A percentile compares a stretch with the other conserved stretches of the same genome.
These are phyloP conservation scores for Ciborinia camelliae DNA, from an alignment of 2,329 filamentous ascomycete species.

Conservation along the genomic window DNA sequence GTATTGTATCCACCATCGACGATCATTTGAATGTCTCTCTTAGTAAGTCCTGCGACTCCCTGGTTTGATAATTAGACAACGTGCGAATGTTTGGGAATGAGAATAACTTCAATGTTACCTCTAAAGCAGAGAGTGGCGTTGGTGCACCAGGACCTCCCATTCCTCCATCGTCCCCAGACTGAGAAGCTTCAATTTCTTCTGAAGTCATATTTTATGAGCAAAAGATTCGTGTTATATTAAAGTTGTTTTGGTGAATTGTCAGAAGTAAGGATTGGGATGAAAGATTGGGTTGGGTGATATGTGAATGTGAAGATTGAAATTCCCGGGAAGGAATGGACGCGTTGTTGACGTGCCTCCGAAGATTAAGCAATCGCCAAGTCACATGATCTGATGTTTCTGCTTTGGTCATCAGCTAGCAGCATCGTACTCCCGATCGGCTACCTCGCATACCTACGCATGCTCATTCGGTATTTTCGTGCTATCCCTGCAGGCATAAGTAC, in stretches of 20 bases:
- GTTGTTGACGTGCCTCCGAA: slow-evolving; percentile 16
- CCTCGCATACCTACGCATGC: too few relatives aligned
- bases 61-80: slow-evolving; percentile 40
- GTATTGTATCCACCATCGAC: slow-evolving; percentile 92
- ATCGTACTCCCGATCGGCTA: too few relatives aligned
- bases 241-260: neutral
- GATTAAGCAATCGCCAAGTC: slow-evolving; percentile 16
- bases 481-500: too few relatives aligned
- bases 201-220: slow-evolving; percentile 30
- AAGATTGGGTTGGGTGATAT: neutral
- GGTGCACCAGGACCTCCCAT: slow-evolving; percentile 87
- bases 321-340: neutral
- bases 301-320: slow-evolving; percentile 1
- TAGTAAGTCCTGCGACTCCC: slow-evolving; percentile 87
- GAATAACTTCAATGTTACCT: slow-evolving; percentile 57
- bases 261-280: neutral
- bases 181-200: slow-evolving; percentile 53
- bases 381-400: neutral
- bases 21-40: slow-evolving; percentile 89
- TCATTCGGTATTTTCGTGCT: too few relatives aligned
- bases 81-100: neutral
- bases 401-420: neutral
- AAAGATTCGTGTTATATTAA: neutral
- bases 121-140: slow-evolving; percentile 78
- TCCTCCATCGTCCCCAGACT: slow-evolving; percentile 71